Evolutionary conservation across 2,329 filamentous ascomycete species (phyloP).

Genomic region (Cordyceps tenuipes): DNA sequence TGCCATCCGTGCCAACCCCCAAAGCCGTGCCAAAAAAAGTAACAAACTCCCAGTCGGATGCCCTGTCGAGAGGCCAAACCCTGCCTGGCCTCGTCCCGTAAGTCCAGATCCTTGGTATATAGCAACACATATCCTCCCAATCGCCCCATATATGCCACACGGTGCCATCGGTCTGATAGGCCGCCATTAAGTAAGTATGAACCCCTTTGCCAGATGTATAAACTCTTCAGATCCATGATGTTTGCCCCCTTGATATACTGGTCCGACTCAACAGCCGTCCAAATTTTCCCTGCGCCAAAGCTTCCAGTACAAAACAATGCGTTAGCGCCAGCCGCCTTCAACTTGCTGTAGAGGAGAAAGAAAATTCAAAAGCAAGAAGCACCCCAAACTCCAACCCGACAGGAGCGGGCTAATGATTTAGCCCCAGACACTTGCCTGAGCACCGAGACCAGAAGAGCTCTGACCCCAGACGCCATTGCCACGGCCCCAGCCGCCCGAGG

Average conservation of each 20-base stretch:
- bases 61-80: slow-evolving; percentile 5
- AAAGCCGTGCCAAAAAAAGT: slow-evolving; percentile 8
- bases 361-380: slow-evolving; percentile 15
- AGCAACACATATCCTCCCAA: slow-evolving; percentile 2
- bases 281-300: slow-evolving; percentile 4
- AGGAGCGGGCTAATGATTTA: slow-evolving; percentile 32
- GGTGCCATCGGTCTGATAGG: slow-evolving; percentile 2
- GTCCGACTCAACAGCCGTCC: background rate
- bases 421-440: slow-evolving; percentile 92
- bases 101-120: slow-evolving; percentile 10
- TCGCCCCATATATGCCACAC: slow-evolving; percentile 6
- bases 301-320: background rate
- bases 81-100: slow-evolving; percentile 1
- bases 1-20: slow-evolving; percentile 1
- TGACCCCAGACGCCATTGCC: slow-evolving; percentile 79
- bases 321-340: background rate
- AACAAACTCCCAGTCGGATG: slow-evolving; percentile 11
- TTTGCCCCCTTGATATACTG: slow-evolving; percentile 4
- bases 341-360: slow-evolving; percentile 1
- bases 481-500: slow-evolving; percentile 76
- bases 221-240: background rate
- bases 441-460: slow-evolving; percentile 70
- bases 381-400: slow-evolving; percentile 10
- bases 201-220: background rate
- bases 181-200: slow-evolving; percentile 4